Evolutionary conservation across 768 basidiomycete genomes (phyloP), one percentile per base, ranked within the genome.

Genomic region (Myochromella boudieri): DNA sequence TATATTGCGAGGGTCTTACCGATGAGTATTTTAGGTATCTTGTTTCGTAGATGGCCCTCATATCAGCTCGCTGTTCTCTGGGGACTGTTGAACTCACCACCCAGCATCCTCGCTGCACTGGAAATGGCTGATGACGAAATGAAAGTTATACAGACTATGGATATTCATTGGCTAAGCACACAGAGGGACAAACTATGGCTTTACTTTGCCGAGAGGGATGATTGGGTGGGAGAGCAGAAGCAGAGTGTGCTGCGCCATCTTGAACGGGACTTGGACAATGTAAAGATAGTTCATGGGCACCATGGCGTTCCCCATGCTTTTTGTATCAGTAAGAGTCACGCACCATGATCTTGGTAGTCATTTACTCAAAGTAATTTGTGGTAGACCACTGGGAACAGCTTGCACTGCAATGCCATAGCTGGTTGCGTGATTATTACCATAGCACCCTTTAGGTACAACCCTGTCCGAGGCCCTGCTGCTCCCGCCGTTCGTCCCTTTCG

Each of bases 111-210:
- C 36, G 76, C 84, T 4, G 67, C 75, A 6, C 61, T 91, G 33
- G 66, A 64, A 21, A 82, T 89, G 75, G 85, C 81, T 1, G 57
- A 79, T 37, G 81, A 85, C 22, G 87, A 91, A 65, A 88, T 90
- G 85, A 60, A 66, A 14, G 65, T 59, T 1, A 83, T 92, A 38
- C 68, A 60, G 25, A 74, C 68, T 6, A 66, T 83, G 3, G 85
- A 90, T 54, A 27, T 65, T 14, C 57, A 55, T 1, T 61, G 78
- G 42, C 65, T 82, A n/a, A 54, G 67, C 15, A 50, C 70, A 36
- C 68, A 76, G 39, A 59, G 60, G 29, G 49, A 68, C 32, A 64
- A 70, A 37, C 56, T 71, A 12, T 67, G 70, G 52, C 65, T 85
- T 15, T 84, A 81, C 58, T 87, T 81, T 64, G 86, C 80, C 3